A percentile compares a stretch with the other conserved stretches of the same genome.
Conservation (phyloP, 2,329 filamentous ascomycete species). For the Aspergillus puulaauensis region DNA sequence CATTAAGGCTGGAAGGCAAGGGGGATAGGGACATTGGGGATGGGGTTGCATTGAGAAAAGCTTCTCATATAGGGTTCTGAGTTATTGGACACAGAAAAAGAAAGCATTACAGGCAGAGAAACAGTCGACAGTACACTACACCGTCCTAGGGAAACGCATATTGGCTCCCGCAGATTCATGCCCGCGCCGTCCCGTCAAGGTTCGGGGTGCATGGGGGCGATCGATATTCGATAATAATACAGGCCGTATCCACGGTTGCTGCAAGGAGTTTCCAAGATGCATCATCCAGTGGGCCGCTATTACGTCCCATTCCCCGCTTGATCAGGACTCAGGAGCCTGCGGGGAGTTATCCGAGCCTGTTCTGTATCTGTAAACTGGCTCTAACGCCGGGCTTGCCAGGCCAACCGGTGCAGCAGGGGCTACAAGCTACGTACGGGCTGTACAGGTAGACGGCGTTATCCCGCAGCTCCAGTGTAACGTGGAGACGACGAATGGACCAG, state of each 20-base stretch:
- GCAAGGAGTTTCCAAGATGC: conserved; percentile 25
- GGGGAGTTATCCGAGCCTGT: background rate
- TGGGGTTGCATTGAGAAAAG: conserved; percentile 7
- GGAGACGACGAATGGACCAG: background rate
- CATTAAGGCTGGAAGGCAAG: too few species aligned
- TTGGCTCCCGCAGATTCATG: conserved; percentile 20
- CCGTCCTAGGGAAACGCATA: background rate
- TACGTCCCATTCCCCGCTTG: background rate
- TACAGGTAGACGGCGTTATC: background rate
- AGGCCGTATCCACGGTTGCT: conserved; percentile 27
- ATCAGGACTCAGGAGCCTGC: too few species aligned
- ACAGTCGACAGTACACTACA: too few species aligned
- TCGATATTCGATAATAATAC: conserved; percentile 12
- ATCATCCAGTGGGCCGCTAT: conserved; percentile 1
- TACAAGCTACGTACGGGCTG: background rate
- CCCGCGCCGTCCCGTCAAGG: conserved; percentile 41
- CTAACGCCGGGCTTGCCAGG: background rate
- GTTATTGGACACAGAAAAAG: conserved; percentile 5
- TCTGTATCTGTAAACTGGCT: background rate
- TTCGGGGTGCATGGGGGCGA: conserved; percentile 29
- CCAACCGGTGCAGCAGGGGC: background rate
- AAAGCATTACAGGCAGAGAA: background rate
- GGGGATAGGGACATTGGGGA: background rate
- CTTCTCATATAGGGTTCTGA: conserved; percentile 10
- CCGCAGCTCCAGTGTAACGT: background rate